A percentile compares a stretch with the other conserved stretches of the same genome.
These are phyloP conservation scores for Talaromyces borbonicus DNA, from an alignment of 495 filamentous ascomycete species.

Conservation along the genomic window DNA sequence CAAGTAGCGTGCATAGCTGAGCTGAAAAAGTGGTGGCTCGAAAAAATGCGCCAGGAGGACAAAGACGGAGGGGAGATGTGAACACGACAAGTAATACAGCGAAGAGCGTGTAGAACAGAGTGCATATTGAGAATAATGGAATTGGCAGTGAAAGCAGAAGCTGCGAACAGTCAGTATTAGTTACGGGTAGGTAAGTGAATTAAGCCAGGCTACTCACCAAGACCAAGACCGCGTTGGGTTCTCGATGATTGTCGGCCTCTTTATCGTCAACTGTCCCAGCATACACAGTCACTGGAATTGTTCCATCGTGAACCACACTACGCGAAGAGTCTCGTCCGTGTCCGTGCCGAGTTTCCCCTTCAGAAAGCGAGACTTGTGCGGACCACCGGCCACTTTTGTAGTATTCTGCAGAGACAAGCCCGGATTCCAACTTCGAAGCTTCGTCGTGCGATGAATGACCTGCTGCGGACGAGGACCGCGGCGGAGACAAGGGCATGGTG, in stretches of 20 bases:
- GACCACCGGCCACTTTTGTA: constrained; percentile 2
- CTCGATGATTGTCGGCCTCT: constrained; percentile 10
- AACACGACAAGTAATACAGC: constrained; percentile 32
- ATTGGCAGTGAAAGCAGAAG: constrained; percentile 39
- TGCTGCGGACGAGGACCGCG: background rate
- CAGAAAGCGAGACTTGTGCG: constrained; percentile 1
- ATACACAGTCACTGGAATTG: constrained; percentile 5
- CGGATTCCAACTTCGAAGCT: background rate
- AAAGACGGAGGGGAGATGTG: constrained; percentile 32
- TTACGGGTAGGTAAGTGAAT: too few relatives aligned
- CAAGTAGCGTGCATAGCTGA: constrained; percentile 32
- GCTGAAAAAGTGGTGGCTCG: constrained; percentile 26
- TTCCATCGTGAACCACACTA: background rate
- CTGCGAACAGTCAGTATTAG: constrained; percentile 16
- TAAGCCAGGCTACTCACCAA: constrained; percentile 12
- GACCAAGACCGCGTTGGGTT: constrained; percentile 18
- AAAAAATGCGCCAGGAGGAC: constrained; percentile 27
- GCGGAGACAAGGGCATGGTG: background rate
- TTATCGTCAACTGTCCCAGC: constrained; percentile 1
- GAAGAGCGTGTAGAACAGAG: constrained; percentile 36
- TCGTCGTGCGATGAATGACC: background rate
- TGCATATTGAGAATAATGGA: constrained; percentile 33
- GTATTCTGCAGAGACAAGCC: background rate
- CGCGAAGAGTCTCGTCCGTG: constrained; percentile 1
- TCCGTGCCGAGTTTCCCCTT: constrained; percentile 1